Base-by-base conservation (phyloP, 495 filamentous ascomycete genomes). In the Penicillium manginii region DNA sequence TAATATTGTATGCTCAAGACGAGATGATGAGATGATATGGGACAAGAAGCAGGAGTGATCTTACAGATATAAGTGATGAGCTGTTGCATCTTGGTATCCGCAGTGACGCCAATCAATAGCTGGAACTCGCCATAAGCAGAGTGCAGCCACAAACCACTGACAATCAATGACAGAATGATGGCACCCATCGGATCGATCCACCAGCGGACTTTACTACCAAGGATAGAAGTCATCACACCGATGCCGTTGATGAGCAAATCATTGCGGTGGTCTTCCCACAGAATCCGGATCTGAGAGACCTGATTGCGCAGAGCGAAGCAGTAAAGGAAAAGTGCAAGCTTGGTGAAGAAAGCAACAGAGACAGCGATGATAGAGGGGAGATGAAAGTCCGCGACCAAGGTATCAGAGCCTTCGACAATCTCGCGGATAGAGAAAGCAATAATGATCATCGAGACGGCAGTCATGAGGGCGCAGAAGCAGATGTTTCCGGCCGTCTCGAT, bases 401-500 rank as follows among this genome's bases (percentile, higher is more conserved):
- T 66, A 12, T 73, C 66, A 17, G 72, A 79, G 43, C 75, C 77
- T 6, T 52, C 57, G 11, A 70, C 78, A 8, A 98, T 77, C 35
- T 96, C 88, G 21, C 86, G 81, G 26, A 84, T 77, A 0, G 92
- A 92, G 71, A 96, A 88, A 42, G 93, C 92, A 59, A 98, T 91
- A 21, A 98, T 81, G 71, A 98, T 90, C 61, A 91, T 81, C 2
- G 92, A 96, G 17, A 98, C 93, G 46, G 91, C 79, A 47, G 85
- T 90, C 94, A 98, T 98, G 64, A 98, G 81, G 77, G 96, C 96
- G 76, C 93, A 97, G 80, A 98, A 98, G 60, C 88, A 85, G 63
- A 98, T 98, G 67, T 98, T 98, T 46, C 94, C 94, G 1, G 92
- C 91, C 5, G 92, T 98, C 74, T 98, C 94, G 51, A 98, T 90